Conservation (phyloP, 2,329 filamentous ascomycete genomes). For the Arthroderma uncinatum region DNA sequence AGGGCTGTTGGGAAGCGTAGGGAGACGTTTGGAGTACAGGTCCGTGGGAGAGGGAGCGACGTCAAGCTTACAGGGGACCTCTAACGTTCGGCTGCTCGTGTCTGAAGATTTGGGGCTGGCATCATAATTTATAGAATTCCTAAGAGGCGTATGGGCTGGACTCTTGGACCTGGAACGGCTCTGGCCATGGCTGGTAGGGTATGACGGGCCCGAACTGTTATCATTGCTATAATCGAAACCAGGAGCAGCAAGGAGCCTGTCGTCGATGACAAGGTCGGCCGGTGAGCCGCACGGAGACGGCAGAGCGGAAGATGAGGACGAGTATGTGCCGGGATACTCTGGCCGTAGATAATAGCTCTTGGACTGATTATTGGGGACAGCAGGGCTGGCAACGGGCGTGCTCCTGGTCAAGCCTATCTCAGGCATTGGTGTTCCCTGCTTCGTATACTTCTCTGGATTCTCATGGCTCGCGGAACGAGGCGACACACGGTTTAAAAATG, state of each 20-base stretch:
- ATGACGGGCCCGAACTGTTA: background rate
- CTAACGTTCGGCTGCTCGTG: background rate
- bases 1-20: constrained; percentile 37
- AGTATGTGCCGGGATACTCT: background rate
- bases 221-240: background rate
- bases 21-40: constrained; percentile 30
- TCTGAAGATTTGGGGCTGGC: background rate
- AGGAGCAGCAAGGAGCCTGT: background rate
- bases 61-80: background rate
- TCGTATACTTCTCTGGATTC: background rate
- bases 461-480: constrained; percentile 18
- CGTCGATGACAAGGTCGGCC: constrained; percentile 1
- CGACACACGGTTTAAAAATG: constrained; percentile 27
- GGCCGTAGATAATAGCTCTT: background rate
- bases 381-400: background rate
- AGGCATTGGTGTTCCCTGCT: background rate
- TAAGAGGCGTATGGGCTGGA: background rate
- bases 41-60: background rate
- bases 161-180: background rate
- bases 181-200: background rate
- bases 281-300: background rate
- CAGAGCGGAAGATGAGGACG: background rate
- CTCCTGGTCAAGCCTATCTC: background rate
- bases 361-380: background rate
- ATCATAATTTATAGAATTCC: background rate